Base-by-base conservation (phyloP, 441 rosid species). In the Erysimum pusillum region DNA sequence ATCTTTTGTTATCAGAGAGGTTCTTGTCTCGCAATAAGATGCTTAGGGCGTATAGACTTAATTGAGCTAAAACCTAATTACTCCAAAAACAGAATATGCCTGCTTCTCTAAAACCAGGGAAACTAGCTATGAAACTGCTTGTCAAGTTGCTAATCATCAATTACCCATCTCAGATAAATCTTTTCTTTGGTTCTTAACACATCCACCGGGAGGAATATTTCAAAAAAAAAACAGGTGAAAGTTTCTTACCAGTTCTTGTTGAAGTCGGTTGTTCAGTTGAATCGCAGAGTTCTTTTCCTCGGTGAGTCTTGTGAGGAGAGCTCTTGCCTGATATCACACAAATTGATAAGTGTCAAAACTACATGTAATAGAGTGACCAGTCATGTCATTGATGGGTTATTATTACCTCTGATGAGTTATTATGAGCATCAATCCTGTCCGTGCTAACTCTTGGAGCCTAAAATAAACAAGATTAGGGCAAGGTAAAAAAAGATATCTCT, bases 211-310 rank as follows among this genome's bases (percentile, higher is more conserved):
- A 56, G 41, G 4, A 45, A 15, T 7, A 68, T 56, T 61, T 67
- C 3, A 52, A 17, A 2, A 62, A 12, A 67, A 25, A 63, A 59
- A 22, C 17, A 15, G 35, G 56, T 46, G 63, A 64, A 48, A 63
- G 13, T 51, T 64, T 10, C 85, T 83, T 80, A 94, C 99, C 97
- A 92, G 62, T 76, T 92, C 94, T 76, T 83, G 88, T 66, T 75
- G 96, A 84, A 94, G 96, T 82, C 63, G 84, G 51, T 75, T 85
- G 73, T 76, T 88, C 77, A 80, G 85, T 84, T 87, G 90, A 73
- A 87, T 0, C 28, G 85, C 83, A 71, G 81, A 79, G 68, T 82
- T 87, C 81, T 84, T 94, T 79, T 94, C 99, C 71, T 87, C 87
- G 0, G 87, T 87, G 69, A 94, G 87, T 85, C 82, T 91, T 38